Percentiles rank a stretch among this genome's conserved stretches.
Evolutionary conservation across 805 yeast genomes (phyloP).

Genomic region (Sugiyamaella lignohabitans): DNA sequence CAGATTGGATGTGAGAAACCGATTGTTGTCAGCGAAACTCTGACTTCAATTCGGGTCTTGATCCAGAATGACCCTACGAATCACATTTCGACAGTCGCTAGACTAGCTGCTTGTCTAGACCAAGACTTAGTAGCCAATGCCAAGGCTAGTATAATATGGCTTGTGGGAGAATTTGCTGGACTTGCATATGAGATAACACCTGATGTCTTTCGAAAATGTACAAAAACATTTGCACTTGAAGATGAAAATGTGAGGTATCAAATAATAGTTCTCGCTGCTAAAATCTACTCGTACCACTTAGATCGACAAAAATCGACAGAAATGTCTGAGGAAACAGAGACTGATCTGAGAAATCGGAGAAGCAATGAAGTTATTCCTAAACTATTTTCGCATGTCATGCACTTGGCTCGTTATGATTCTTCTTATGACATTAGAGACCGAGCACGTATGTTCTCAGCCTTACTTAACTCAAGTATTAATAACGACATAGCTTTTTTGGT

Average conservation of each 20-base stretch:
- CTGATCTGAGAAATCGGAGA: constrained; percentile 7
- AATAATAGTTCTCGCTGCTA: constrained; percentile 65
- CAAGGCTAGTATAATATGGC: constrained; percentile 81
- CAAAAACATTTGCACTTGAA: constrained; percentile 50
- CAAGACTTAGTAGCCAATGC: constrained; percentile 38
- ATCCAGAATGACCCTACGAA: constrained; percentile 56
- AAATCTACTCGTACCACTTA: constrained; percentile 53
- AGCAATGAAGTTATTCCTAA: constrained; percentile 33
- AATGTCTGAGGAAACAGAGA: constrained; percentile 26
- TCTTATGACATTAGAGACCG: constrained; percentile 77
- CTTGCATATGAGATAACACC: constrained; percentile 52
- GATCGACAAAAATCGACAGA: constrained; percentile 29
- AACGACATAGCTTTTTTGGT: constrained; percentile 61
- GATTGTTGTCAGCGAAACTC: constrained; percentile 50
- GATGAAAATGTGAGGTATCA: constrained; percentile 58
- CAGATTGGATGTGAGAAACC: constrained; percentile 36
- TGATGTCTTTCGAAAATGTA: constrained; percentile 60
- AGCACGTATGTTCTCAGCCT: constrained; percentile 63
- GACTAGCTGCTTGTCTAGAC: constrained; percentile 34
- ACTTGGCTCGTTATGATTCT: constrained; percentile 65
- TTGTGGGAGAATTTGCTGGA: constrained; percentile 72
- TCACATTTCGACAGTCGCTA: constrained; percentile 50
- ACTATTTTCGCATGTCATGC: constrained; percentile 56
- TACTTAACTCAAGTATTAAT: constrained; percentile 47
- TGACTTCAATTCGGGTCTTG: constrained; percentile 65